Base-by-base conservation (phyloP, 106 monocot genomes). In the Vanilla planifolia region DNA sequence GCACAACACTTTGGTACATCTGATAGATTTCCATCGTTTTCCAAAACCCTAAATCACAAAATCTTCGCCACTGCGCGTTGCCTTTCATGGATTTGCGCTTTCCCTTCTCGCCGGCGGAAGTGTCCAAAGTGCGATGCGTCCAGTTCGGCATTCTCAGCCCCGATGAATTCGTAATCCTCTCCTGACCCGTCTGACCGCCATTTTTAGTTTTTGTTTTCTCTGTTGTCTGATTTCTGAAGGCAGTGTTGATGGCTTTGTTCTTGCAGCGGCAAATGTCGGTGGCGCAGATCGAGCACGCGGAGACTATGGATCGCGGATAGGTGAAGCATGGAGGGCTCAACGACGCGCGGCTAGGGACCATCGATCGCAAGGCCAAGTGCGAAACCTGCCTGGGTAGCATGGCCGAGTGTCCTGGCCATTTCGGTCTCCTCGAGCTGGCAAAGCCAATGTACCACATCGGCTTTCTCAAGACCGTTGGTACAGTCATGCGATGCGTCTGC, bases 361-460 rank as follows among this genome's bases (percentile, higher is more conserved):
- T 85, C 8, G 93, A 93, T 47, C 69, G 85, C 55, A 93, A 93
- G 74, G 66, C 85, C 59, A 93, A 93, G 89, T 93, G 93, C 39
- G 93, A 93, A 71, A 93, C 93, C 43, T 93, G 93, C 68, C 80
- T 71, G 67, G 89, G 89, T 4, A 82, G 71, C 65, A 93, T 93
- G 95, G 95, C 95, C 0, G 95, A 96, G 81, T 96, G 95, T 61
- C 80, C 95, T 0, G 95, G 95, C 6, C 95, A 96, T 73, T 96
- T 96, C 23, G 95, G 95, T 1, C 95, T 91, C 69, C 81, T 96
- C 9, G 95, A 96, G 76, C 95, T 96, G 16, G 95, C 90, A 16
- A 96, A 91, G 66, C 95, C 95, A 17, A 96, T 96, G 95, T 96
- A 65, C 60, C 95, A 96, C 51, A 91, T 96, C 43, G 95, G 95